These are phyloP conservation scores for Petunia axillaris DNA, from an alignment of 257 asterid genomes.

Conservation along the genomic window DNA sequence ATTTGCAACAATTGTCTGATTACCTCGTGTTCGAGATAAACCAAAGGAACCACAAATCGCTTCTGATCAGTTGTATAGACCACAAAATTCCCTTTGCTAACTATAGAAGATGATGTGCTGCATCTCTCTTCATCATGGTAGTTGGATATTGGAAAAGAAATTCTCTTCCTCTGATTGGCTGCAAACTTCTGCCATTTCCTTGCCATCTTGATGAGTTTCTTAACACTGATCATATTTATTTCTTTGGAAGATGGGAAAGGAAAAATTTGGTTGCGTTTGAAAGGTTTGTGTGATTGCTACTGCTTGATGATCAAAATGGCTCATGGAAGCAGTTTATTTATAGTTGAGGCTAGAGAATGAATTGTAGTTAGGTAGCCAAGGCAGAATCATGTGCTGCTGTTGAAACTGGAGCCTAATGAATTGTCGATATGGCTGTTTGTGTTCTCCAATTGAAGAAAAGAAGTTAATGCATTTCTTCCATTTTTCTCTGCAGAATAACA, in stretches of 20 bases:
- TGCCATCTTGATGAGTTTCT: conserved; percentile 14
- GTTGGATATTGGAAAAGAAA: background rate
- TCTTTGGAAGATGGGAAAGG: background rate
- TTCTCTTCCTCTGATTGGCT: background rate
- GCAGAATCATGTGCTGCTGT: conserved; percentile 5
- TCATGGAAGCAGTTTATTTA: background rate
- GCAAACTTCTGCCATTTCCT: conserved; percentile 22
- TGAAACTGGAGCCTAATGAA: background rate
- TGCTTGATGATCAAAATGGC: background rate
- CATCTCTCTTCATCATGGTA: background rate
- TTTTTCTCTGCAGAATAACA: background rate
- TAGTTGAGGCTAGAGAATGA: background rate
- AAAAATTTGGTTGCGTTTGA: background rate
- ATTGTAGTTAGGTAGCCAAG: background rate
- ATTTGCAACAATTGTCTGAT: conserved; percentile 35
- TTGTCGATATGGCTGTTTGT: background rate
- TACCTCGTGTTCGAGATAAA: conserved; percentile 28
- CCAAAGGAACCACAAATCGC: conserved; percentile 35
- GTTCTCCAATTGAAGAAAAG: background rate
- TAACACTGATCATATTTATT: background rate
- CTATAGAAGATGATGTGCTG: background rate
- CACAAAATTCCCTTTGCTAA: conserved; percentile 30
- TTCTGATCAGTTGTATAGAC: background rate
- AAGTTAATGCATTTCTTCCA: background rate
- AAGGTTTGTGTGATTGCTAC: background rate